Evolutionary conservation across 2,329 filamentous ascomycete genomes (phyloP).

Genomic region (Ceratocystis lukuohia): DNA sequence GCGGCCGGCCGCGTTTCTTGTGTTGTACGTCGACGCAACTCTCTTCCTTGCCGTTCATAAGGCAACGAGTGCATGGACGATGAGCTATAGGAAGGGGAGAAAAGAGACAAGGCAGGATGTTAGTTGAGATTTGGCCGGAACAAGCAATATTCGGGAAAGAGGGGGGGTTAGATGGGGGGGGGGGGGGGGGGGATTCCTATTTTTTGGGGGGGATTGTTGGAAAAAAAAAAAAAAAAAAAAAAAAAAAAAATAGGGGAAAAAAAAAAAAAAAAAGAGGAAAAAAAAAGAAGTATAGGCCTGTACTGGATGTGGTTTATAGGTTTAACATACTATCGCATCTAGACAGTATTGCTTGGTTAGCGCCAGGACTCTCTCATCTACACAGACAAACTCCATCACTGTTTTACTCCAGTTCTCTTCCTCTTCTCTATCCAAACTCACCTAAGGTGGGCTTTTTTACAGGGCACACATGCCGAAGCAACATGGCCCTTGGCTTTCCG

Average conservation of each 20-base stretch:
- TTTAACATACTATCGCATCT: conserved; percentile 51
- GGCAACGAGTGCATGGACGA: conserved; percentile 64
- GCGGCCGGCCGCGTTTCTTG: conserved; percentile 68
- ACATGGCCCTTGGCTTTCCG: conserved; percentile 68
- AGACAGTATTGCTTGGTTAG: conserved; percentile 13
- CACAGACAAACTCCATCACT: neutral
- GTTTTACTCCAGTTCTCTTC: neutral
- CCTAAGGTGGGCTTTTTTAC: conserved; percentile 70
- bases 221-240: too few relatives aligned
- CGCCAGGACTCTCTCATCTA: neutral
- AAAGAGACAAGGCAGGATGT: neutral
- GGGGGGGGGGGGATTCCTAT: too few relatives aligned
- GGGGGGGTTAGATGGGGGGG: neutral
- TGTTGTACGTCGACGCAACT: conserved; percentile 72
- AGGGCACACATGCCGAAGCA: conserved; percentile 72
- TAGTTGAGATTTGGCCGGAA: too few relatives aligned
- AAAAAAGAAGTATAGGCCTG: too few relatives aligned
- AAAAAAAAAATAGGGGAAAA: too few relatives aligned
- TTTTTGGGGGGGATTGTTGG: neutral
- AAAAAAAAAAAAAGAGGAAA: too few relatives aligned
- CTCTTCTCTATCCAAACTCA: conserved; percentile 27
- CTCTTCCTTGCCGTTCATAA: conserved; percentile 67
- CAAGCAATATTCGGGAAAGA: conserved; percentile 18
- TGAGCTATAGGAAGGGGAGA: conserved; percentile 38
- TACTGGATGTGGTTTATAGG: neutral